Conservation (phyloP, 208 protist species). For the Wallacemonas sp. region DNA sequence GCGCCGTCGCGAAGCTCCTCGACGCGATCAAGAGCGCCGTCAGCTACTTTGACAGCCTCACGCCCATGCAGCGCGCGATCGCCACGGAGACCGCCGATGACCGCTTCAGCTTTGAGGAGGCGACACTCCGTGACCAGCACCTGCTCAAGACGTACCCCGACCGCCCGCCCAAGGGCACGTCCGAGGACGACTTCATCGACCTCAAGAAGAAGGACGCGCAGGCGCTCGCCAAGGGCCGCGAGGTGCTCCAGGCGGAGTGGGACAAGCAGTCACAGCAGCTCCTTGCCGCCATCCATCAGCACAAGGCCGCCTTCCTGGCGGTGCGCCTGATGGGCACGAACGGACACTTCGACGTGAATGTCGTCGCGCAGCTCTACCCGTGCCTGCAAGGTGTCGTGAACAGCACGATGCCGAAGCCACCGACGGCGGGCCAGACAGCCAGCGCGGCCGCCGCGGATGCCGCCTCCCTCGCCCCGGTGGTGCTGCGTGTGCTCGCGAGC, state of each 20-base stretch:
- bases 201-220: slow-evolving; percentile 77
- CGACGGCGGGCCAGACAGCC: background rate
- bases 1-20: slow-evolving; percentile 38
- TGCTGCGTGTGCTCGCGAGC: slow-evolving; percentile 51
- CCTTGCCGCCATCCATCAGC: slow-evolving; percentile 34
- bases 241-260: slow-evolving; percentile 59
- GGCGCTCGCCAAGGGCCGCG: slow-evolving; percentile 75
- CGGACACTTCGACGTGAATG: slow-evolving; percentile 53
- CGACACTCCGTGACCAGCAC: slow-evolving; percentile 60
- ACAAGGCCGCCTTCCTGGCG: slow-evolving; percentile 58
- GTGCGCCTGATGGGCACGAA: slow-evolving; percentile 74
- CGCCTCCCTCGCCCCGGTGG: slow-evolving; percentile 24
- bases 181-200: slow-evolving; percentile 81
- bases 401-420: slow-evolving; percentile 13
- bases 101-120: slow-evolving; percentile 60
- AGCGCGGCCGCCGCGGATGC: slow-evolving; percentile 17
- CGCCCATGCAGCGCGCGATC: slow-evolving; percentile 71
- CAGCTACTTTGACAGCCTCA: slow-evolving; percentile 58
- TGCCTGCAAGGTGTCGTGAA: slow-evolving; percentile 58
- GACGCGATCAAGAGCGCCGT: slow-evolving; percentile 40
- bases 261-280: slow-evolving; percentile 51
- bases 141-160: slow-evolving; percentile 81
- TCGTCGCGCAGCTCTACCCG: slow-evolving; percentile 60
- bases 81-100: slow-evolving; percentile 50
- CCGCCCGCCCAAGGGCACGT: slow-evolving; percentile 83